phyloP scores from a whole-genome alignment of 495 filamentous ascomycete species.

The Hypomontagnella submonticulosa region DNA sequence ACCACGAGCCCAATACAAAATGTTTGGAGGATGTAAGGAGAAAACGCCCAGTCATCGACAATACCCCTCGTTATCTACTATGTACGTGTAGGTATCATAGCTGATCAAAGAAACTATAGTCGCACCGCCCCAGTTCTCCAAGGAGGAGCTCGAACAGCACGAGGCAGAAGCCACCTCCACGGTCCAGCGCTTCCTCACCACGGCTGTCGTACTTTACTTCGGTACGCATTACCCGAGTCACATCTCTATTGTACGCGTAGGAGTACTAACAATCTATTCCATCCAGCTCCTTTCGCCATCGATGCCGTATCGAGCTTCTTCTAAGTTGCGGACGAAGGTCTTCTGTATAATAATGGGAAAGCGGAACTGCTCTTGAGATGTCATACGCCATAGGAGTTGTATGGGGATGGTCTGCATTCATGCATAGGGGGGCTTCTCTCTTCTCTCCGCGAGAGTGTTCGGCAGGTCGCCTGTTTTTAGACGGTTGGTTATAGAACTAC shows the following conservation, averaged over 20 bases:
- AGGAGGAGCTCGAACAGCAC: slow-evolving; percentile 68
- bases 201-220: slow-evolving; percentile 79
- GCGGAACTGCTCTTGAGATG: not conserved
- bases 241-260: not conserved
- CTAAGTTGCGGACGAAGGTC: slow-evolving; percentile 53
- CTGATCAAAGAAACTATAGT: slow-evolving; percentile 44
- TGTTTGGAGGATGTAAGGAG: slow-evolving; percentile 60
- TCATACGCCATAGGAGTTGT: not conserved
- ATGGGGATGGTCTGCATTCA: not conserved
- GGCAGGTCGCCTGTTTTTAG: not conserved
- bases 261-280: slow-evolving; percentile 18
- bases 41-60: not conserved
- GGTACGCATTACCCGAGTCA: slow-evolving; percentile 65
- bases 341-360: slow-evolving; percentile 14
- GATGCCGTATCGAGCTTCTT: slow-evolving; percentile 80
- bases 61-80: not conserved
- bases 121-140: slow-evolving; percentile 61
- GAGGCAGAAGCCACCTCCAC: slow-evolving; percentile 77
- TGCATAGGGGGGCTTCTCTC: not conserved
- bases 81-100: not conserved
- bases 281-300: slow-evolving; percentile 81
- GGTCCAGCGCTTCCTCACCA: slow-evolving; percentile 69
- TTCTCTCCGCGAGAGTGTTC: slow-evolving; percentile 4
- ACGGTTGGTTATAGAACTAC: slow-evolving; percentile 10
- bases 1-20: slow-evolving; percentile 41